Percentiles rank a stretch among this genome's conserved stretches.
Evolutionary conservation across 768 basidiomycete genomes (phyloP).

Genomic region (Boletus bicolor): DNA sequence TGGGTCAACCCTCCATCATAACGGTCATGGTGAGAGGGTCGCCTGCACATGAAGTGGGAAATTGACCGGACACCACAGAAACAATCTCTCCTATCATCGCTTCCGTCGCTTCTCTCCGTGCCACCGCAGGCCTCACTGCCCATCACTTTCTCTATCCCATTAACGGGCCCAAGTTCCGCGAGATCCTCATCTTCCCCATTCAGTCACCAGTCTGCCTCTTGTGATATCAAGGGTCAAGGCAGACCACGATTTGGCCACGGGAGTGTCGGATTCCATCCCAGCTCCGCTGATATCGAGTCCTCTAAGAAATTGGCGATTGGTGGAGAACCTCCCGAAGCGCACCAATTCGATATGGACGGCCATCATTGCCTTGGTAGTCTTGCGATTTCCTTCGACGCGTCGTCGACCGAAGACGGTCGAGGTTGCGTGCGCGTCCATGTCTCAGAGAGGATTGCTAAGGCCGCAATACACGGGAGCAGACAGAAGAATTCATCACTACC

Average conservation of each 20-base stretch:
- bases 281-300: conserved; percentile 36
- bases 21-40: conserved; percentile 61
- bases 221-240: conserved; percentile 52
- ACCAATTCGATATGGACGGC: conserved; percentile 50
- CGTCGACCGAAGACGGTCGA: conserved; percentile 61
- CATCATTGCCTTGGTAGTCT: conserved; percentile 51
- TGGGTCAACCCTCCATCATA: conserved; percentile 56
- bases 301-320: conserved; percentile 31
- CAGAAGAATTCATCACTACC: conserved; percentile 21
- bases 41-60: not conserved
- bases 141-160: conserved; percentile 54
- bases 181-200: conserved; percentile 42
- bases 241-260: conserved; percentile 42
- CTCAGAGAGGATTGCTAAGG: conserved; percentile 36
- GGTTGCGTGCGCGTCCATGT: conserved; percentile 74
- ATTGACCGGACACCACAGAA: conserved; percentile 28
- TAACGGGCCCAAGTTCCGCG: conserved; percentile 35
- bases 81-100: conserved; percentile 73
- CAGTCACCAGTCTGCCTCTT: conserved; percentile 40
- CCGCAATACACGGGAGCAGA: conserved; percentile 12
- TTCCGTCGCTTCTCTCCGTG: conserved; percentile 71
- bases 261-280: conserved; percentile 47
- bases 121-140: conserved; percentile 54
- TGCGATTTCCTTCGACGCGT: conserved; percentile 72
- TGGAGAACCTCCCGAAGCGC: conserved; percentile 40